A percentile compares a stretch with the other conserved stretches of the same genome.
Conservation (phyloP, 2,329 filamentous ascomycete species). For the Cladophialophora carrionii region DNA sequence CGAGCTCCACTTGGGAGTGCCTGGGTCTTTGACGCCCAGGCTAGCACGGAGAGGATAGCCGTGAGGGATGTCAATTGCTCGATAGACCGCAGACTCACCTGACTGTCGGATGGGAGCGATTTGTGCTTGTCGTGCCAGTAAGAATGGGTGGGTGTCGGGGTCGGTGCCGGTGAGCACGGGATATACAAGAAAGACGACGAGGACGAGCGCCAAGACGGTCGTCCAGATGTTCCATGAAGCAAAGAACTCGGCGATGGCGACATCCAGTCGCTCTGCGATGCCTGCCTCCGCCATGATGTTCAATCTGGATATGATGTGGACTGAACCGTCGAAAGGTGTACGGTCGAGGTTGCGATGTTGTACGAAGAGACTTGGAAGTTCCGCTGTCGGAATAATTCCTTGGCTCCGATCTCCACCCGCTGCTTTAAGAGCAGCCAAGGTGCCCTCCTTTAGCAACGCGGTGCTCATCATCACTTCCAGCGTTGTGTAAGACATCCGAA, state of each 20-base stretch:
- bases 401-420: background rate
- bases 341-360: background rate
- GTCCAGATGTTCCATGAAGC: slow-evolving; percentile 74
- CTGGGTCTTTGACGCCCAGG: slow-evolving; percentile 78
- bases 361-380: background rate
- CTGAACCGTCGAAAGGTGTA: background rate
- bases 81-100: slow-evolving; percentile 82
- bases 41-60: slow-evolving; percentile 78
- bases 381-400: background rate
- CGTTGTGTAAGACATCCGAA: background rate
- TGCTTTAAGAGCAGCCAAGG: background rate
- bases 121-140: slow-evolving; percentile 82
- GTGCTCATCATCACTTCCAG: background rate
- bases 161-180: slow-evolving; percentile 72
- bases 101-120: slow-evolving; percentile 78
- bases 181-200: slow-evolving; percentile 71
- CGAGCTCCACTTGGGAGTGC: slow-evolving; percentile 77
- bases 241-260: slow-evolving; percentile 36
- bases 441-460: too few species aligned
- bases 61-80: slow-evolving; percentile 81
- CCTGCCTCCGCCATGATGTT: slow-evolving; percentile 28
- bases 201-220: slow-evolving; percentile 68
- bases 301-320: background rate
- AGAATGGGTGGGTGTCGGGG: slow-evolving; percentile 87
- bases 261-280: slow-evolving; percentile 33